Base-by-base conservation (phyloP, 2,329 filamentous ascomycete genomes). In the Tolypocladium tundrense region DNA sequence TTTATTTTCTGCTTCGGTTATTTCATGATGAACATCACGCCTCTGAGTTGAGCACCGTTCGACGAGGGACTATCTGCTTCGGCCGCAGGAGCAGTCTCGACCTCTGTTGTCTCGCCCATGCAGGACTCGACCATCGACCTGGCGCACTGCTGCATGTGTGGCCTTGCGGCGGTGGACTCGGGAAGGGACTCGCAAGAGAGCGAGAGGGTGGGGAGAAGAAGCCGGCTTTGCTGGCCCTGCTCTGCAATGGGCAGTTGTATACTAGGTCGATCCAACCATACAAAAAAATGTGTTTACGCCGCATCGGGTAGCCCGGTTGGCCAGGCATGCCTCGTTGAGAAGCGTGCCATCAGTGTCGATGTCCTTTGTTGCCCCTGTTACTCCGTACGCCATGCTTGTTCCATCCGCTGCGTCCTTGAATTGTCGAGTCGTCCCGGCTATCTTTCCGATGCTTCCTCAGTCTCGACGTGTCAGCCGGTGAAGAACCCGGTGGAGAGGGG, bases 11-110 rank as follows among this genome's bases (percentile, higher is more conserved):
- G 45, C 31, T 55, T 35, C 45, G 24, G 19, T 50, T n/a, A 19
- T 58, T 55, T n/a, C 41, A 51, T 55, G 52, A 59, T 62, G 58
- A 61, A 62, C 57, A 61, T 57, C 55, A 60, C 56, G 57, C 48
- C 55, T 56, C 54, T 61, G 56, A 56, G 51, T 59, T 57, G 55
- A 61, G 56, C 50, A 58, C 40, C 39, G 53, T 50, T 55, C 54
- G 33, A 21, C 7, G 19, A 37, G 45, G 19, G 54, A 51, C 21
- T 37, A 31, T 40, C 24, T 41, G 35, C 37, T n/a, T 50, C 37
- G 16, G 6, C 13, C n/a, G 37, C 21, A 55, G 9, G 27, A 19
- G 43, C 1, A 53, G 31, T 21, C 16, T 3, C n/a, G 45, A 19
- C 45, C 45, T 31, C 27, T 31, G 9, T 35, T 27, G 24, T 48